Base-by-base conservation (phyloP, 768 basidiomycete species). In the Tulasnella sp. region DNA sequence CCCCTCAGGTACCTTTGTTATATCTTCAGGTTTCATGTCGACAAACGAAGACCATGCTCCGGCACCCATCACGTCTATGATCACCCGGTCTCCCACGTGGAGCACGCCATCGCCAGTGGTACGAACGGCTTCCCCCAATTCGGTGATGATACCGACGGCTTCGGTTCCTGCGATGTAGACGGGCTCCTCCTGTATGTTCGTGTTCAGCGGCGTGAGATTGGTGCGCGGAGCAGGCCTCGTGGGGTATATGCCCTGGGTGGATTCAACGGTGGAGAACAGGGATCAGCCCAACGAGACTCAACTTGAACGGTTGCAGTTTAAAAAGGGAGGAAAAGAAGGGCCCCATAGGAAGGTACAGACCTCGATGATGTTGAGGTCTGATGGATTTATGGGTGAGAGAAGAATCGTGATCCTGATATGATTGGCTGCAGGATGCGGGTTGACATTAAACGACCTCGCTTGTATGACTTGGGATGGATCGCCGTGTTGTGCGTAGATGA, bases 231-330 rank as follows among this genome's bases (percentile, higher is more conserved):
- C 30, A 7, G 86, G 84, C 61, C 79, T 81, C 8, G 78, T 67
- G 0, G 89, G 89, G 66, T 90, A 91, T n/a, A 85, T 79, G 15
- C 88, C 88, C 68, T 90, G 82, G 34, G 90, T 75, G 57, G 85
- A 83, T 61, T n/a, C 89, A 51, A 27, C 12, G 49, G 34, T 38
- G 34, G 34, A 38, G 34, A 15, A 49, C n/a, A 17, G 21, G 21
- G 5, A 19, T 50, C 42, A 46, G 22, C 25, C 27, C 15, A 54
- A 21, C 2, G 41, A 15, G 34, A 38, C 34, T 38, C 34, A 38
- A 15, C 34, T 7, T 38, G 34, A 7, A 38, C 34, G 5, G 19
- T 42, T 62, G 43, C 15, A 59, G 22, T n/a, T n/a, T n/a, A n/a
- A n/a, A n/a, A n/a, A n/a, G n/a, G n/a, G n/a, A n/a, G n/a, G n/a